Conservation (phyloP, 2,329 filamentous ascomycete genomes). For the Fusarium sp. region DNA sequence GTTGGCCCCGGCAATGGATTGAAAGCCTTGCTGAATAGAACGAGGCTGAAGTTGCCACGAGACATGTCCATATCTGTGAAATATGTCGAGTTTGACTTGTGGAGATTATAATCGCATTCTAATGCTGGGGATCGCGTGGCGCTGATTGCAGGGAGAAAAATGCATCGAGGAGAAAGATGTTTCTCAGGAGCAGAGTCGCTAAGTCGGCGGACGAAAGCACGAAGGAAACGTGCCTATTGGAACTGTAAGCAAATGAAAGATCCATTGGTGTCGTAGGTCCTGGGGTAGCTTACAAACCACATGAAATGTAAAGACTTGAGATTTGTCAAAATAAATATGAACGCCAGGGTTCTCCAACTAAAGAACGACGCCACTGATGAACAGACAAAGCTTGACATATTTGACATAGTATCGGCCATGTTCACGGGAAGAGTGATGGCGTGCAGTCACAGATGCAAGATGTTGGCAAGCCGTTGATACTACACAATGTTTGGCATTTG, state of each 20-base stretch:
- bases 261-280: neutral
- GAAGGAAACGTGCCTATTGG: neutral
- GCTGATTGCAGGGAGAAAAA: neutral
- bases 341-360: neutral
- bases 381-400: too few relatives aligned
- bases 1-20: neutral
- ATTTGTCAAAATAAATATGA: neutral
- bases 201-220: neutral
- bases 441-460: neutral
- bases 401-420: neutral
- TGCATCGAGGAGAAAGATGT: neutral
- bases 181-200: neutral
- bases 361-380: neutral
- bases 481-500: fast-evolving
- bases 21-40: neutral
- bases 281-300: neutral
- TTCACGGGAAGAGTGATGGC: neutral
- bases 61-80: neutral
- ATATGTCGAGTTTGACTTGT: neutral
- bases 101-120: neutral
- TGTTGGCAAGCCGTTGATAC: neutral
- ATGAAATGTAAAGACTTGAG: neutral
- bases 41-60: neutral
- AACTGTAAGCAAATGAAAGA: neutral
- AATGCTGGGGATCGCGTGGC: neutral